Conservation (phyloP, 176 grass and related monocot species). For the Aegilops speltoides region DNA sequence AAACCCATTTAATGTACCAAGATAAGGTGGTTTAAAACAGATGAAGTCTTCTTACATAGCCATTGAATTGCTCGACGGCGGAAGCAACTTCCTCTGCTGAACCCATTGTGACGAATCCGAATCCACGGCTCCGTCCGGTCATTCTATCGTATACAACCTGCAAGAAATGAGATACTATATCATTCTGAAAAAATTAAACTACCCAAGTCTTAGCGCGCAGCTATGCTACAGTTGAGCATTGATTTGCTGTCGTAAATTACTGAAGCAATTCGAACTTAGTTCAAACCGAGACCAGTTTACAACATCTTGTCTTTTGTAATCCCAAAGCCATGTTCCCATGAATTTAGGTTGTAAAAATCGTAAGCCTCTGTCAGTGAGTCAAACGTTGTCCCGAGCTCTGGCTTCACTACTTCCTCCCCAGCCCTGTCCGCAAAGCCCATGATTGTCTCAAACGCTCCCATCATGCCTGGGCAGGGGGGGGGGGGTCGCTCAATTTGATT, state of each 20-base stretch:
- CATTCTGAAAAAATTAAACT: not conserved
- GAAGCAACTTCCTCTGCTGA: conserved; percentile 54
- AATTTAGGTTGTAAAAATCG: not conserved
- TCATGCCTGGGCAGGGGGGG: no score
- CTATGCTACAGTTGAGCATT: not conserved
- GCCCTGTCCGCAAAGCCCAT: no score
- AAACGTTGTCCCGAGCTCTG: no score
- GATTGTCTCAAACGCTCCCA: no score
- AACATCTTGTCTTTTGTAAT: not conserved
- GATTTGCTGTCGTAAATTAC: no score
- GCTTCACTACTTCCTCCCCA: no score
- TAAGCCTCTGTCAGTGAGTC: no score
- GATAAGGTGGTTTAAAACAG: not conserved
- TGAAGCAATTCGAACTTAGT: not conserved
- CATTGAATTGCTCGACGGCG: conserved; percentile 74
- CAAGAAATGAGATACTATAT: not conserved
- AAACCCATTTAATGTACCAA: not conserved
- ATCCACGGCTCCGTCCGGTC: conserved; percentile 89
- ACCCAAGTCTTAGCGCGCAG: not conserved
- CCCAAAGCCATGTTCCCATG: no score
- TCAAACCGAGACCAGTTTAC: not conserved
- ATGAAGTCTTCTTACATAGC: conserved; percentile 57
- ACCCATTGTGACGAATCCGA: conserved; percentile 94
- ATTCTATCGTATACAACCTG: conserved; percentile 93
- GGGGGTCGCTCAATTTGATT: no score